Base-by-base conservation (phyloP, 805 yeast genomes). In the Ogataea neopini region DNA sequence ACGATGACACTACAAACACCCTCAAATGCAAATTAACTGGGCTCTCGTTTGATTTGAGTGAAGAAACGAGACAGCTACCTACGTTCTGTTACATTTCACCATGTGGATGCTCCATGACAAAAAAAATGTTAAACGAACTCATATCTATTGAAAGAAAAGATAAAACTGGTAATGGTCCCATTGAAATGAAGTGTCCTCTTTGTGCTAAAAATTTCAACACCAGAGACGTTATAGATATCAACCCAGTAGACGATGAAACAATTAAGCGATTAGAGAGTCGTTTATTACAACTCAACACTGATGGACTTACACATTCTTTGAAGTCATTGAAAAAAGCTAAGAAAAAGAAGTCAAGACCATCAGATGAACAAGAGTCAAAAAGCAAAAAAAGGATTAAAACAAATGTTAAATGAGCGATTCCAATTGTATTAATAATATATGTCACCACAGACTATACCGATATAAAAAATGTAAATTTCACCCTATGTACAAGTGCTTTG, bases 31-130 rank as follows among this genome's bases (percentile, higher is more conserved):
- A 73, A 0, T 47, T 76, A 2, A 64, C 73, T 0, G 62, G 68
- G 4, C 63, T 68, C 29, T 56, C 57, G 2, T 51, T 78, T 4
- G 75, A 74, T 34, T 59, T 65, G 6, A 58, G 60, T 8, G 66
- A 72, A 0, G 58, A 51, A 5, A 29, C 50, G 0, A 38, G 45
- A 5, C 39, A 23, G 11, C 40, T 52, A 32, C 47, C 58, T 58
- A 11, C 62, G 52, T 72, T 79, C 43, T 70, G 72, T 1, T 80
- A 80, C 57, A 51, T 77, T 2, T 76, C 70, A 0, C 62, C 66
- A 5, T 77, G 81, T 58, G 77, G 77, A 0, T 73, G 76, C 57
- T 71, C 69, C 0, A 53, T 73, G 48, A 69, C 69, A 3, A 57
- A 50, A n/a, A 61, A 62, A 20, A 54, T 69, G 17, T 51, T 74